Base-by-base conservation (phyloP, 2,329 filamentous ascomycete species). In the Rutstroemia sp. region DNA sequence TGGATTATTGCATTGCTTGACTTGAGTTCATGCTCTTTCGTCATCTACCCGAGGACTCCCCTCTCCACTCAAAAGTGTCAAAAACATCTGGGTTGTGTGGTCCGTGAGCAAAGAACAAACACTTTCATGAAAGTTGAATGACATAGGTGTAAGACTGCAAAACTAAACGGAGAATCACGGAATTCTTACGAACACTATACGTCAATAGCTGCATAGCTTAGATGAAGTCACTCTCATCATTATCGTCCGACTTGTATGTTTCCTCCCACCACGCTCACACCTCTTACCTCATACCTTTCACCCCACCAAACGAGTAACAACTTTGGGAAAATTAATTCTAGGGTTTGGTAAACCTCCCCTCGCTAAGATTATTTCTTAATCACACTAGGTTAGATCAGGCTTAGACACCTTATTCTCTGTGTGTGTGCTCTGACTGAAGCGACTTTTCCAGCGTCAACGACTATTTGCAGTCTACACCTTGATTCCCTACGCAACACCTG, bases 361-460 rank as follows among this genome's bases (percentile, higher is more conserved):
- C 52, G 52, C 52, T 55, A 50, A 55, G 27, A 50, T 14, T 4
- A 45, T 45, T 45, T 45, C 19, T 12, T 21, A 45, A 45, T 19
- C 37, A 37, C 45, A 42, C 52, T 55, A 55, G 49, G 41, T 37
- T 19, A n/a, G 18, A 25, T 49, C 23, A n/a, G 37, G 52, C 39
- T 55, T 57, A 58, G 55, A 58, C 49, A 37, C 51, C 49, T 58
- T 18, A 41, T 6, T 41, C 18, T 30, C 27, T 54, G 34, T 56
- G 49, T 56, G 49, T 49, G 52, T 50, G 46, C 23, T 34, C 14
- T n/a, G 37, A 55, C 16, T 18, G 45, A 50, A 55, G 34, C 14
- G 18, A 55, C 23, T 42, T 50, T 45, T 55, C 42, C 52, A 55
- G 52, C 52, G 49, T 55, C 52, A 55, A 50, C 52, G 52, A 50